Percentiles rank a stretch among this genome's conserved stretches.
Conservation (phyloP, 495 filamentous ascomycete genomes). For the Cudoniella acicularis region DNA sequence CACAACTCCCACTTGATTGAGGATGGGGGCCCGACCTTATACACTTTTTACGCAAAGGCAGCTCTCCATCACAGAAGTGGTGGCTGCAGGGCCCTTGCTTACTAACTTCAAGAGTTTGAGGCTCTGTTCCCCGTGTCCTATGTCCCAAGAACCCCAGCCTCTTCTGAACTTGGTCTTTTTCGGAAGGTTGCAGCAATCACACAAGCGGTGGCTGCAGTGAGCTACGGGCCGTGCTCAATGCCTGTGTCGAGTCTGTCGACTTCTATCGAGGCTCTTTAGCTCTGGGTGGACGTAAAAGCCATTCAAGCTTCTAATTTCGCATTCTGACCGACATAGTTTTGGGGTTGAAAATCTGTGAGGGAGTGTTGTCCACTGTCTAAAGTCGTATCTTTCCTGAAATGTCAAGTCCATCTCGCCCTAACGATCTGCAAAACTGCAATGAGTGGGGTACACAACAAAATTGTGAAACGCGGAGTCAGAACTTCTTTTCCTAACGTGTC, state of each 20-base stretch:
- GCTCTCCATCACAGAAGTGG: neutral
- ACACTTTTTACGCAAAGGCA: neutral
- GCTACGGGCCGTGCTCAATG: neutral
- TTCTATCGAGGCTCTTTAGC: neutral
- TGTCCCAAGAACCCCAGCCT: no score
- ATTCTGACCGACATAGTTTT: no score
- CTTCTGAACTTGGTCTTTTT: no score
- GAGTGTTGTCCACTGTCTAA: neutral
- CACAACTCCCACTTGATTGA: neutral
- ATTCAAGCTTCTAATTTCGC: no score
- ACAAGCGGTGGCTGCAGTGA: no score
- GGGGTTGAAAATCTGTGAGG: no score
- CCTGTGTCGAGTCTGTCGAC: neutral
- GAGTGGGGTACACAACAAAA: neutral
- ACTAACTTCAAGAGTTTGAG: neutral
- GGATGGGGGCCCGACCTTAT: neutral
- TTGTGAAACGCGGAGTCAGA: neutral
- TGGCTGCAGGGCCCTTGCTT: neutral
- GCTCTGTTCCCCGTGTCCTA: neutral
- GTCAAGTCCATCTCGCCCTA: neutral
- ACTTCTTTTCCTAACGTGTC: neutral
- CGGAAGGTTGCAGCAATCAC: neutral
- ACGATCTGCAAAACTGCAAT: neutral
- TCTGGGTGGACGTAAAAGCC: no score
- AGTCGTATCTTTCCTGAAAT: neutral